Conservation (phyloP, 2,329 filamentous ascomycete species). For the Penicillium palitans region DNA sequence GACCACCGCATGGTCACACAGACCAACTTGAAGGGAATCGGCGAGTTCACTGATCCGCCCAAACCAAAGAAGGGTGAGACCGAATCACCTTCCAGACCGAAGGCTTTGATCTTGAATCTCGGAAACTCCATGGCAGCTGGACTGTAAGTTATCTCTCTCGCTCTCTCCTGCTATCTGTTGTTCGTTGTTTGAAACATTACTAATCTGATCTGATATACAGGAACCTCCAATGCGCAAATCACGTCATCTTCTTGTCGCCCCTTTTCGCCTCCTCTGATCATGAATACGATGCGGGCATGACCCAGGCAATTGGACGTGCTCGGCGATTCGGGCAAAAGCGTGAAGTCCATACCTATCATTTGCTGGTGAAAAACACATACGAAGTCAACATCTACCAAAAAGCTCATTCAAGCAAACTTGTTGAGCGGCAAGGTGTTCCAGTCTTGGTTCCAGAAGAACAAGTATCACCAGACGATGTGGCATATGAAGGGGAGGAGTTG, state of each 20-base stretch:
- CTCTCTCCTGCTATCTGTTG: neutral
- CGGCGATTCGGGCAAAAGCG: constrained; percentile 60
- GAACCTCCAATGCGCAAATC: constrained; percentile 64
- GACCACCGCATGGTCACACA: constrained; percentile 41
- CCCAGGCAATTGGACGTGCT: constrained; percentile 63
- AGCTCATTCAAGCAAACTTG: constrained; percentile 32
- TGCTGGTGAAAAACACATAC: constrained; percentile 46
- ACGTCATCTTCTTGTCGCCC: constrained; percentile 64
- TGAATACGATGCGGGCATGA: constrained; percentile 59
- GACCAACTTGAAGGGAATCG: constrained; percentile 32
- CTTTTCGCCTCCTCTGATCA: constrained; percentile 53
- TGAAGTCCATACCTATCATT: constrained; percentile 58
- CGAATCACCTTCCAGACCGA: constrained; percentile 20
- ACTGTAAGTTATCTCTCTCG: constrained; percentile 47
- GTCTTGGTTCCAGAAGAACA: constrained; percentile 13
- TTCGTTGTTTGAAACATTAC: neutral
- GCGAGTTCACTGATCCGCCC: constrained; percentile 30
- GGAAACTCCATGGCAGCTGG: constrained; percentile 60
- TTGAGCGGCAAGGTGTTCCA: constrained; percentile 27
- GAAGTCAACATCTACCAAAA: constrained; percentile 49
- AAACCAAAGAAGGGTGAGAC: neutral
- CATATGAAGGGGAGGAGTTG: neutral
- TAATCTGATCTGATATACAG: constrained; percentile 35
- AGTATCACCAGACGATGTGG: neutral
- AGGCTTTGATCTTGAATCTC: constrained; percentile 59